These are phyloP conservation scores for Glycine latifolia DNA, from an alignment of 306 rosid species.

Conservation along the genomic window DNA sequence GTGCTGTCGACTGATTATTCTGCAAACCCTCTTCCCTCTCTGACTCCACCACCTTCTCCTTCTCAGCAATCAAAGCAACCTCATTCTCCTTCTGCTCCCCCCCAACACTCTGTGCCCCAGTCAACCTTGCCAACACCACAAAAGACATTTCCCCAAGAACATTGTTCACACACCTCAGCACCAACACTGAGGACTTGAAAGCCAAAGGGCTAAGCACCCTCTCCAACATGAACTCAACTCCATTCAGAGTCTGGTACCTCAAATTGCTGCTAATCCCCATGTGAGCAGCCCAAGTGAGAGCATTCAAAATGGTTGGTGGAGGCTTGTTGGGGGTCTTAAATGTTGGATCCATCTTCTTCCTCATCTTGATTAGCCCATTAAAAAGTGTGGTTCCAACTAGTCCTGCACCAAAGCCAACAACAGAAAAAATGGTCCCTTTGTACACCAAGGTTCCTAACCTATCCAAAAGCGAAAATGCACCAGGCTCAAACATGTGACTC, in stretches of 20 bases:
- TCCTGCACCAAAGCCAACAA: slow-evolving; percentile 87
- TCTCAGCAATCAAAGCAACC: slow-evolving; percentile 41
- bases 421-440: slow-evolving; percentile 79
- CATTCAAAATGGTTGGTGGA: slow-evolving; percentile 82
- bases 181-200: slow-evolving; percentile 86
- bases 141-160: slow-evolving; percentile 90
- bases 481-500: slow-evolving; percentile 97
- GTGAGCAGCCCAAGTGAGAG: slow-evolving; percentile 89
- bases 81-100: slow-evolving; percentile 27
- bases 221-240: slow-evolving; percentile 73
- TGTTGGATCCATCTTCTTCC: slow-evolving; percentile 86
- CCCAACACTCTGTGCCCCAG: slow-evolving; percentile 77
- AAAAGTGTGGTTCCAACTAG: slow-evolving; percentile 79
- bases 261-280: slow-evolving; percentile 91
- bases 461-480: slow-evolving; percentile 57
- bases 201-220: slow-evolving; percentile 71
- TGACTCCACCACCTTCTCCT: slow-evolving; percentile 56
- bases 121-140: slow-evolving; percentile 81
- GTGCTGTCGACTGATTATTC: slow-evolving; percentile 63
- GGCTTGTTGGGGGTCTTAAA: slow-evolving; percentile 90
- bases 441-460: slow-evolving; percentile 80
- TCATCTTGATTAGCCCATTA: slow-evolving; percentile 78
- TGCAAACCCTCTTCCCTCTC: slow-evolving; percentile 51
- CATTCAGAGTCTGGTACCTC: slow-evolving; percentile 90
- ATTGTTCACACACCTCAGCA: slow-evolving; percentile 78